phyloP scores from a whole-genome alignment of 1,284 basidiomycete genomes.

The Fomitopsis palustris region DNA sequence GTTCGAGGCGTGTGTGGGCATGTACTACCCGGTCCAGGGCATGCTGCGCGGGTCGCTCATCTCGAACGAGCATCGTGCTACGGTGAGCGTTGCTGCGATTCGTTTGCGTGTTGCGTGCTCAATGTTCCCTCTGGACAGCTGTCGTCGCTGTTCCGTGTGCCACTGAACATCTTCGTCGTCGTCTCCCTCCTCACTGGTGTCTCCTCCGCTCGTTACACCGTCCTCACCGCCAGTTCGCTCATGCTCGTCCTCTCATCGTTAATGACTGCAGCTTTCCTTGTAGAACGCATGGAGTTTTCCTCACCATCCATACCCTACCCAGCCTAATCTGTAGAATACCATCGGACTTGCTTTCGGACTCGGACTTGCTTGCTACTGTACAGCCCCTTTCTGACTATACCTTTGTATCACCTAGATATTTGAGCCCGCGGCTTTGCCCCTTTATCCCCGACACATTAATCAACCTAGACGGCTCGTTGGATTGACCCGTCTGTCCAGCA shows the following conservation, averaged over 20 bases:
- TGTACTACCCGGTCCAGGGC: slow-evolving; percentile 79
- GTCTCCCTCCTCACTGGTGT: slow-evolving; percentile 68
- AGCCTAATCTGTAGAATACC: not conserved
- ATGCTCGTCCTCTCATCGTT: slow-evolving; percentile 60
- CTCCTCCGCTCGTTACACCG: slow-evolving; percentile 57
- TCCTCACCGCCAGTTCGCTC: slow-evolving; percentile 56
- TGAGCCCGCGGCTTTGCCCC: too few relatives aligned
- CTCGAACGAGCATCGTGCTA: slow-evolving; percentile 71
- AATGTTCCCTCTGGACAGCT: slow-evolving; percentile 36
- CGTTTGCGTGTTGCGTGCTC: slow-evolving; percentile 5
- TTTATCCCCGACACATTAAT: too few relatives aligned
- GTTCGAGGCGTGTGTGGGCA: slow-evolving; percentile 73
- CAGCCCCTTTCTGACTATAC: not conserved
- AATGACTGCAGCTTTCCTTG: slow-evolving; percentile 40
- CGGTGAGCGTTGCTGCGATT: slow-evolving; percentile 40
- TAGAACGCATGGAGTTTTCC: slow-evolving; percentile 3
- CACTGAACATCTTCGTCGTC: slow-evolving; percentile 71
- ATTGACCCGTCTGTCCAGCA: too few relatives aligned
- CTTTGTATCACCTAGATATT: not conserved
- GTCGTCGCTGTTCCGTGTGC: slow-evolving; percentile 70
- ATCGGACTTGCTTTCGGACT: not conserved
- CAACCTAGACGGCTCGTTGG: too few relatives aligned
- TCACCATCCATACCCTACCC: not conserved
- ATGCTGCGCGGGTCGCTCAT: slow-evolving; percentile 67
- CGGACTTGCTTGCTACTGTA: not conserved